Conservation (phyloP, 768 basidiomycete species). For the Leucosporidium scottii region DNA sequence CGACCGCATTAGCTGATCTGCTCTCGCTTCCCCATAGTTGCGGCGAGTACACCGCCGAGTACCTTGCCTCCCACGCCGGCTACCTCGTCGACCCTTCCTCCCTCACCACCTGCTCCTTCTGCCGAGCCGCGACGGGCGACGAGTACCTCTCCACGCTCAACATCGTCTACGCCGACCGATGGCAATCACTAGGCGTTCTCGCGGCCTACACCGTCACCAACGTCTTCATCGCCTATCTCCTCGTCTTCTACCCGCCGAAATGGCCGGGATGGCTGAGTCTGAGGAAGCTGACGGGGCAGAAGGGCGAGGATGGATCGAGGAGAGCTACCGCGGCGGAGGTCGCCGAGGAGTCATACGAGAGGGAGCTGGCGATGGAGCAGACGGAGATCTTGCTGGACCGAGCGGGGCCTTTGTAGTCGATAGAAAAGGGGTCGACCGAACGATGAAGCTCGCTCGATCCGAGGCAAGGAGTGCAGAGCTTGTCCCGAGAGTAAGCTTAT, state of each 20-base stretch:
- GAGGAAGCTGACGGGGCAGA: not conserved
- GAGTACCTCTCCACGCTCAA: constrained; percentile 27
- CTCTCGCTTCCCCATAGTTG: constrained; percentile 44
- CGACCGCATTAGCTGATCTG: not conserved
- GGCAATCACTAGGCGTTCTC: constrained; percentile 15
- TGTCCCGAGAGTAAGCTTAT: too few species aligned
- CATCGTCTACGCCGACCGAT: constrained; percentile 19
- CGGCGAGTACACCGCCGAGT: constrained; percentile 50
- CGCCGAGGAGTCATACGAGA: constrained; percentile 8
- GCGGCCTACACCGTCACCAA: constrained; percentile 24
- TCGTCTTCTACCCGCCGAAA: constrained; percentile 21
- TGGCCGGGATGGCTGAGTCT: not conserved
- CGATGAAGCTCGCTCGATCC: too few species aligned
- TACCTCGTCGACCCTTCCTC: constrained; percentile 45
- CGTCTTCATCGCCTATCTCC: constrained; percentile 18
- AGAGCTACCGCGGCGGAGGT: not conserved
- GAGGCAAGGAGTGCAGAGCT: too few species aligned
- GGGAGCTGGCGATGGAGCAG: constrained; percentile 1
- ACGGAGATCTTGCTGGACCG: too few species aligned
- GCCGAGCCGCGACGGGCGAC: constrained; percentile 25
- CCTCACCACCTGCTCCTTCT: constrained; percentile 14
- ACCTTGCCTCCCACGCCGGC: constrained; percentile 52
- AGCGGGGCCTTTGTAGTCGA: too few species aligned
- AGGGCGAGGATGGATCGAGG: not conserved
- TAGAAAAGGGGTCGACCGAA: too few species aligned